These are phyloP conservation scores for Naegleria lovaniensis DNA, from an alignment of 208 protist genomes.

Conservation along the genomic window DNA sequence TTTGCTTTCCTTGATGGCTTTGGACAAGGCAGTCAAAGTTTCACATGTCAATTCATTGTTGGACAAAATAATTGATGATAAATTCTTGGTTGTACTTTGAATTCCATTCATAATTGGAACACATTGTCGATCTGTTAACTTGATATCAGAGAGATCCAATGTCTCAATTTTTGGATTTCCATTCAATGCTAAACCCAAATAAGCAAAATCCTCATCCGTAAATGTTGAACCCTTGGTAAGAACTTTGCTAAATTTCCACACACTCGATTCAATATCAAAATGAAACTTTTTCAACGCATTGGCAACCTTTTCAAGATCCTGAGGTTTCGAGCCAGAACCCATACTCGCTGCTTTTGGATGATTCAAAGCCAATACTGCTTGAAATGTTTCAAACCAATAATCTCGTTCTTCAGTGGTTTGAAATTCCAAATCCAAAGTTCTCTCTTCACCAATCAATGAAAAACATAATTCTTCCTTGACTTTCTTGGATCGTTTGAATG, in stretches of 20 bases:
- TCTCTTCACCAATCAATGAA: background rate
- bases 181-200: background rate
- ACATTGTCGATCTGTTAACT: background rate
- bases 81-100: background rate
- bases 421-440: slow-evolving; percentile 1
- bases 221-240: background rate
- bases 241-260: slow-evolving; percentile 7
- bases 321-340: too few species aligned
- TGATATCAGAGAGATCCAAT: background rate
- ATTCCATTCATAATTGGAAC: background rate
- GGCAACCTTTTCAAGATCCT: background rate
- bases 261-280: background rate
- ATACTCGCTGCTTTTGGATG: background rate
- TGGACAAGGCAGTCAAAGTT: background rate
- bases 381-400: background rate
- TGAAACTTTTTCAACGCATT: background rate
- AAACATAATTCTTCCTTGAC: background rate
- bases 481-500: background rate
- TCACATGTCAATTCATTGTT: background rate
- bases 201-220: background rate
- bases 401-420: background rate
- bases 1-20: background rate
- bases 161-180: background rate
- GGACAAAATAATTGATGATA: background rate
- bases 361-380: background rate